phyloP scores from a whole-genome alignment of 2,329 filamentous ascomycete genomes.

The Drechmeria coniospora region DNA sequence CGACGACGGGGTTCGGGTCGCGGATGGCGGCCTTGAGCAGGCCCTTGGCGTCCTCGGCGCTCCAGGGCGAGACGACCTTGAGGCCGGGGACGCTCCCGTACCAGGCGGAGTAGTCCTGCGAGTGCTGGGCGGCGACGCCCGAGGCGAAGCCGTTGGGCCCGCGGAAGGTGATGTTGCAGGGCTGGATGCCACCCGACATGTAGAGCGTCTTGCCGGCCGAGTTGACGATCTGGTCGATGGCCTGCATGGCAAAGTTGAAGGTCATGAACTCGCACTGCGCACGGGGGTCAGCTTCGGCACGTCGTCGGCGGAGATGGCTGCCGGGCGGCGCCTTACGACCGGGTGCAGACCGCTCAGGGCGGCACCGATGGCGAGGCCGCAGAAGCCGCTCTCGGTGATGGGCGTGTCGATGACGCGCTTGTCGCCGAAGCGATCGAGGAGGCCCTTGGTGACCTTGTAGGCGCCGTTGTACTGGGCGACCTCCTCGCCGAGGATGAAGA shows the following conservation, averaged over 20 bases:
- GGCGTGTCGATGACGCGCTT: conserved; percentile 96
- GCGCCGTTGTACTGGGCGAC: conserved; percentile 99
- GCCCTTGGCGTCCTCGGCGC: conserved; percentile 95
- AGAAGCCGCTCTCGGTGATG: conserved; percentile 95
- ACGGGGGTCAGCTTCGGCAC: conserved; percentile 1
- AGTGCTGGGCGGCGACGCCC: conserved; percentile 94
- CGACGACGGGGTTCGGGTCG: conserved; percentile 91
- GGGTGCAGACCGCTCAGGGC: conserved; percentile 89
- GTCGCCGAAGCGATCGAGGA: conserved; percentile 91
- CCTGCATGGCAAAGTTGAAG: conserved; percentile 99
- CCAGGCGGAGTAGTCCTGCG: conserved; percentile 97
- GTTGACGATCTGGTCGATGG: conserved; percentile 99
- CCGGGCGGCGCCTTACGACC: conserved; percentile 48
- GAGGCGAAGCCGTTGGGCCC: conserved; percentile 95
- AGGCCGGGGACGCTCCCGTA: conserved; percentile 95
- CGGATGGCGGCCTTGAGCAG: conserved; percentile 94
- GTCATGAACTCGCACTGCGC: conserved; percentile 97
- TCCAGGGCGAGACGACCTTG: conserved; percentile 95
- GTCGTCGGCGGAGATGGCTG: neutral
- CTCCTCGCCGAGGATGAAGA: conserved; percentile 93
- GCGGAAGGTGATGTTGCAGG: conserved; percentile 99
- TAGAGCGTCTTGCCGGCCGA: conserved; percentile 98
- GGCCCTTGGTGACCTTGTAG: conserved; percentile 98
- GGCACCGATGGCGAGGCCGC: conserved; percentile 83
- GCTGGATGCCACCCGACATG: conserved; percentile 99